A percentile compares a stretch with the other conserved stretches of the same genome.
These are phyloP conservation scores for Alliaria petiolata DNA, from an alignment of 345 rosid species.

Conservation along the genomic window DNA sequence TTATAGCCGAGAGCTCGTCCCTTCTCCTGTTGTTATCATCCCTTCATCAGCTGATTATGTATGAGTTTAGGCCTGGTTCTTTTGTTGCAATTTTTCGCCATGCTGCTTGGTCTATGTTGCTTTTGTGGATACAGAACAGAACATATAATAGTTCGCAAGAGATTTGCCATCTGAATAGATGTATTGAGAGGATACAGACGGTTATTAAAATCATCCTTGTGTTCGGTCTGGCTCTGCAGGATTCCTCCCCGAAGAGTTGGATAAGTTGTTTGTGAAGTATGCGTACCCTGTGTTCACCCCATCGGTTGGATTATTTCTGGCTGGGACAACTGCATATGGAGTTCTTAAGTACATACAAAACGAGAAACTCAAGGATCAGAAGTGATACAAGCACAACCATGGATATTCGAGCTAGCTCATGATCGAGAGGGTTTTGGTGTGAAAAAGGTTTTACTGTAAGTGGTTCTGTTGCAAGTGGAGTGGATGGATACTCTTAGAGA, in stretches of 20 bases:
- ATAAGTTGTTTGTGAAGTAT: conserved; percentile 75
- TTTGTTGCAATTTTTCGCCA: too few species aligned
- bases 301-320: conserved; percentile 62
- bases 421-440: neutral
- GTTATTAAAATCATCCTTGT: conserved; percentile 29
- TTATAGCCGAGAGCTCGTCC: neutral
- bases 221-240: conserved; percentile 42
- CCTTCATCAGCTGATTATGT: neutral
- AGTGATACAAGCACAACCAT: conserved; percentile 20
- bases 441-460: neutral
- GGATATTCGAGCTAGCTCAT: neutral
- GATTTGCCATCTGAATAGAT: too few species aligned
- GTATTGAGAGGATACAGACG: too few species aligned
- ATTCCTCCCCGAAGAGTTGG: conserved; percentile 82
- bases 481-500: neutral
- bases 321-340: conserved; percentile 66
- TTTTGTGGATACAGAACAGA: neutral
- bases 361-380: conserved; percentile 57
- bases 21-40: neutral
- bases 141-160: too few species aligned
- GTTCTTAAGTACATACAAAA: conserved; percentile 76
- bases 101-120: neutral
- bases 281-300: conserved; percentile 85
- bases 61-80: neutral
- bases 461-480: neutral